Evolutionary conservation across 345 rosid species (phyloP).

Genomic region (Eutrema japonicum): DNA sequence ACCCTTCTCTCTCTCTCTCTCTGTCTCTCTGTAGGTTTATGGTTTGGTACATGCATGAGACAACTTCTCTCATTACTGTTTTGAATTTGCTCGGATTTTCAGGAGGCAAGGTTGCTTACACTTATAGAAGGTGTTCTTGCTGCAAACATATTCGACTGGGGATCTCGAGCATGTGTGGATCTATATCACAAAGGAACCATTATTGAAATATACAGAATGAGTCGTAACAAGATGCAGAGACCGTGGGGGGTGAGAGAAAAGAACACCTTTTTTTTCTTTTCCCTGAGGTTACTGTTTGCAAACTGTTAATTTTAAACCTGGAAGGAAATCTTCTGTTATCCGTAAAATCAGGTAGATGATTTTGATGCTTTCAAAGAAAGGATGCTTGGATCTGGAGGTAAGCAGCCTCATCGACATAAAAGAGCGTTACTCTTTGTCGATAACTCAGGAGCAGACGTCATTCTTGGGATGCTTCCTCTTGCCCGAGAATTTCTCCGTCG

Average conservation of each 20-base stretch:
- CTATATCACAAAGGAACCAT: constrained; percentile 98
- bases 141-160: constrained; percentile 99
- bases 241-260: constrained; percentile 84
- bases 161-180: constrained; percentile 98
- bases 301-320: neutral
- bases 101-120: constrained; percentile 91
- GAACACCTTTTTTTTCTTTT: neutral
- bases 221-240: constrained; percentile 97
- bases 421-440: constrained; percentile 97
- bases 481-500: constrained; percentile 93
- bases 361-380: constrained; percentile 88
- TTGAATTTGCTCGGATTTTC: constrained; percentile 26
- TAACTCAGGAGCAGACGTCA: constrained; percentile 93
- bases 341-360: constrained; percentile 80
- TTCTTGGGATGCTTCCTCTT: constrained; percentile 97
- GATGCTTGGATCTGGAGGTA: constrained; percentile 71
- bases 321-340: constrained; percentile 15
- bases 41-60: constrained; percentile 1
- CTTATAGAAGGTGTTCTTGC: constrained; percentile 97
- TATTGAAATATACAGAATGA: constrained; percentile 98
- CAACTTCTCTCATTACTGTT: neutral
- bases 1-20: constrained; percentile 22
- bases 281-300: neutral
- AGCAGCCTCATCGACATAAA: constrained; percentile 75
- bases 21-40: constrained; percentile 20